Evolutionary conservation across 352 stramenopile genomes (phyloP), one percentile per base, ranked within the genome.

Genomic region (Saprolegnia parasitica): DNA sequence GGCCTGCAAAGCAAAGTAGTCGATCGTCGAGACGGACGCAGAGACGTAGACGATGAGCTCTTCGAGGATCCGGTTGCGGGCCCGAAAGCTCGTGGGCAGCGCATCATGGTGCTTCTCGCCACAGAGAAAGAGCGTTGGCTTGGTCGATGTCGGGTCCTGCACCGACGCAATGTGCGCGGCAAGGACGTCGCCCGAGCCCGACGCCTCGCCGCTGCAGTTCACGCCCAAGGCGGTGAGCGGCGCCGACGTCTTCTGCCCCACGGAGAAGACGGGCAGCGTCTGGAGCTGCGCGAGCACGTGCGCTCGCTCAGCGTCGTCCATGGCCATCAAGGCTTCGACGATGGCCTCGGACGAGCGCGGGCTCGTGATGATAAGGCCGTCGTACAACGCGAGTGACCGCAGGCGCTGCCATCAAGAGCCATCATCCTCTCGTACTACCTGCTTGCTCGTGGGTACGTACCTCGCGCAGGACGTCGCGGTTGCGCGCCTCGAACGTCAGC

Each of bases 71-170:
- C 84, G 73, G 6, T 65, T 23, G 5, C 83, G 79, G 55, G 67
- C 63, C 0, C 57, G 64, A 71, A 94, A 94, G 71, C 79, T 91
- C 21, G 85, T 72, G 15, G 84, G 83, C 18, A 94, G 72, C 57
- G 74, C 74, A 21, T 89, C 77, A 3, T 80, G 74, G 16, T 79
- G 80, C 67, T 91, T 94, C 56, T 94, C 79, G 5, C 86, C 86
- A 49, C 84, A 92, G 2, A 91, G 49, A 73, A 94, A 94, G 56
- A 91, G 52, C 71, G 80, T 80, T 0, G 83, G 83, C n/a, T 86
- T 88, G 32, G 71, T 72, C 37, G 67, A 76, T 20, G 72, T 68
- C 0, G 15, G 56, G 11, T 80, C 58, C 6, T 78, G 70, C 60
- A 90, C 71, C 2, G 39, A 20, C 26, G 56, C 40, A 24, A 73